Percentiles rank a stretch among this genome's conserved stretches.
Conservation (phyloP, 2,329 filamentous ascomycete genomes). For the Cladosporium sp. region DNA sequence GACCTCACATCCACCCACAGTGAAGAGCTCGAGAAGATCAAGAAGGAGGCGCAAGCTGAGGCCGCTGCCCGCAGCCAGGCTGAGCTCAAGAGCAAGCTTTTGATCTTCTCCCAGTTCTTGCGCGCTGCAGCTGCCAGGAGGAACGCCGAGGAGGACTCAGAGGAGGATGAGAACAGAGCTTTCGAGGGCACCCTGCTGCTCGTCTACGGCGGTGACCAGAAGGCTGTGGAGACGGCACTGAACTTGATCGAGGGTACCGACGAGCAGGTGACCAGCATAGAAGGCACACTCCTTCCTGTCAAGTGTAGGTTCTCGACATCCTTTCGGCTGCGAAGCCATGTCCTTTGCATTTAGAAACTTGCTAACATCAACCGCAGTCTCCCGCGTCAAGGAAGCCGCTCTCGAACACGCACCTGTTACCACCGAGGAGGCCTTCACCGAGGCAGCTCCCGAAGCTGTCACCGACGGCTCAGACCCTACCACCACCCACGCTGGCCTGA, state of each 20-base stretch:
- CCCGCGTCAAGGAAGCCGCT: conserved; percentile 44
- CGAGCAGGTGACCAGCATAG: conserved; percentile 66
- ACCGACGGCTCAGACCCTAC: conserved; percentile 63
- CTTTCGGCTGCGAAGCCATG: background rate
- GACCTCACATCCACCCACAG: conserved; percentile 58
- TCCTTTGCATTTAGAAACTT: background rate
- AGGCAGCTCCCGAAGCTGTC: conserved; percentile 44
- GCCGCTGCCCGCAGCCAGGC: conserved; percentile 51
- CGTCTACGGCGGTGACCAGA: conserved; percentile 77
- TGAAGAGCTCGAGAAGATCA: conserved; percentile 57
- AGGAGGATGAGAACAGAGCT: conserved; percentile 75
- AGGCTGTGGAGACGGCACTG: conserved; percentile 72
- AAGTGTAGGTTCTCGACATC: conserved; percentile 63
- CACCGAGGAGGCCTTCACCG: conserved; percentile 53
- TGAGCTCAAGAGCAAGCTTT: conserved; percentile 61
- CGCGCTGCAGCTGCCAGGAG: conserved; percentile 75
- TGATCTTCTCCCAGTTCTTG: conserved; percentile 77
- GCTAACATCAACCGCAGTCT: conserved; percentile 32
- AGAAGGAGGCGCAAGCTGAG: conserved; percentile 58
- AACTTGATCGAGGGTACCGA: conserved; percentile 74
- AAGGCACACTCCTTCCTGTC: conserved; percentile 65
- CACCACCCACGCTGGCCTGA: conserved; percentile 65
- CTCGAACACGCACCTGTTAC: conserved; percentile 57
- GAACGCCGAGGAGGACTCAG: conserved; percentile 65
- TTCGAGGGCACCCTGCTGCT: conserved; percentile 77